Evolutionary conservation across 2,329 filamentous ascomycete genomes (phyloP).

Genomic region (Rutstroemia sp.): DNA sequence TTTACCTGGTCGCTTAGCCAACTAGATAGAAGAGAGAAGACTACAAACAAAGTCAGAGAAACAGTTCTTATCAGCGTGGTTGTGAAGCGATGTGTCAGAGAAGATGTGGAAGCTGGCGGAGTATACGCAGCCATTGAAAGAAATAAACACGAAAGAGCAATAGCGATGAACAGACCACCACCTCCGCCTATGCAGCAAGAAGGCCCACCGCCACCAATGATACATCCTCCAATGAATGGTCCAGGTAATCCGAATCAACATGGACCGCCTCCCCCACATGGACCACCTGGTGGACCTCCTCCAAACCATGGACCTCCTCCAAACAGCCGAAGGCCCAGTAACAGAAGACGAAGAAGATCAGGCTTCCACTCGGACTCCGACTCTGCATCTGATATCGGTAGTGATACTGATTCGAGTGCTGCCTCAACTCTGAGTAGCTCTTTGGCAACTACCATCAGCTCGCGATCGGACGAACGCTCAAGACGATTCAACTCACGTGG

Average conservation of each 20-base stretch:
- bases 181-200: slow-evolving; percentile 5
- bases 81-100: slow-evolving; percentile 18
- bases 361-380: slow-evolving; percentile 11
- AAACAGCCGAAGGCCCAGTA: not conserved
- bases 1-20: slow-evolving; percentile 28
- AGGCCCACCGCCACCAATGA: not conserved
- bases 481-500: slow-evolving; percentile 1
- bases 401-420: slow-evolving; percentile 8
- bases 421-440: slow-evolving; percentile 9
- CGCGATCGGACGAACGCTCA: slow-evolving; percentile 10
- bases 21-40: slow-evolving; percentile 17
- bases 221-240: slow-evolving; percentile 7
- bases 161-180: slow-evolving; percentile 11
- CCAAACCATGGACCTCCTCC: not conserved
- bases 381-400: slow-evolving; percentile 9
- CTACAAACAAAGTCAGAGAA: slow-evolving; percentile 15
- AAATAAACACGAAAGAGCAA: slow-evolving; percentile 10
- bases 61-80: slow-evolving; percentile 25
- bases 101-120: slow-evolving; percentile 14
- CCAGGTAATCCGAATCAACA: slow-evolving; percentile 2
- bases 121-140: slow-evolving; percentile 19
- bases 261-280: not conserved
- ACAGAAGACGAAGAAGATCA: not conserved
- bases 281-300: not conserved
- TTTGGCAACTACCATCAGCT: slow-evolving; percentile 14